Base-by-base conservation (phyloP, 805 yeast species). In the Debaryomyces castellii region DNA sequence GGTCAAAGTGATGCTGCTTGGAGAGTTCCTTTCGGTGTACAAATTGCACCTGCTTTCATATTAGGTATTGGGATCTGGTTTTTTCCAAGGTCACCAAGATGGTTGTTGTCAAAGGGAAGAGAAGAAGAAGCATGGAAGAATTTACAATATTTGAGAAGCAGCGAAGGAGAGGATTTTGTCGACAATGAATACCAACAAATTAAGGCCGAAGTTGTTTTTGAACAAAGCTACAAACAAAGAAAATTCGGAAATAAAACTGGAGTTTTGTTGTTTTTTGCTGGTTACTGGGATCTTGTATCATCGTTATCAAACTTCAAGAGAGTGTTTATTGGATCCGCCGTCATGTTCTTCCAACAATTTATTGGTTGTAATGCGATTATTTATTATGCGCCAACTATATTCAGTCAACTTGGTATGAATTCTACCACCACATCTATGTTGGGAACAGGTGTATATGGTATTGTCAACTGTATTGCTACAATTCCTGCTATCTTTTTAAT, bases 21-120 rank as follows among this genome's bases (percentile, higher is more conserved):
- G 67, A 59, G 80, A 58, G 60, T 77, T 43, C 81, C 82, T 8
- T 62, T 76, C 39, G 76, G 74, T 5, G 58, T 77, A 42, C 82
- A 77, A 51, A 65, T 77, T 36, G 51, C 78, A 34, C 80, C 80
- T 44, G 82, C 82, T 8, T 43, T 62, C 12, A 48, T 74, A 20
- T 64, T 80, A 50, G 64, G 68, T n/a, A 42, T 56, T 5, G 69
- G 78, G 39, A 64, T 73, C 6, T 51, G 65, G 23, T 63, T 68
- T 44, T 62, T 79, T 47, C 82, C 83, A 5, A 81, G 80, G 51
- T 73, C 77, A 7, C 83, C 80, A 32, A 68, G 82, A 50, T 74
- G 75, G 74, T 68, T 82, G 57, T 73, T 80, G 49, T 62, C 77
- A n/a, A 66, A 74, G 46, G 75, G 74, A 45, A 67, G 80, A 56